Evolutionary conservation across 768 basidiomycete genomes (phyloP).

Genomic region (Cytidiella melzeri): DNA sequence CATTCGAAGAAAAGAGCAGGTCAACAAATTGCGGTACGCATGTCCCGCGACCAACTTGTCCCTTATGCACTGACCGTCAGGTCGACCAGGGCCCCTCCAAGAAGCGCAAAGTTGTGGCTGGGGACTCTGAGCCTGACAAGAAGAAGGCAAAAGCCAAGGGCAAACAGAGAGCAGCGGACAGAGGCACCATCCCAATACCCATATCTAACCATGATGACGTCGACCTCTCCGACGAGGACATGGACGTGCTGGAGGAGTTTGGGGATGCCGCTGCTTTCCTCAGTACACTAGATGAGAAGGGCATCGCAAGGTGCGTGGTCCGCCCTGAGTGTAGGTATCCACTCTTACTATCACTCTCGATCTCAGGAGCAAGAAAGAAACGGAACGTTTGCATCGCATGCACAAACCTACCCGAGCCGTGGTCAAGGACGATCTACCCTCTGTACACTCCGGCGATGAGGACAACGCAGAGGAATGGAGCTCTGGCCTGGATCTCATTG

Average conservation of each 20-base stretch:
- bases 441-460: constrained; percentile 60
- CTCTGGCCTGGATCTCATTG: constrained; percentile 34
- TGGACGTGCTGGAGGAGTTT: constrained; percentile 60
- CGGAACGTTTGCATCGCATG: constrained; percentile 59
- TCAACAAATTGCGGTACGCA: constrained; percentile 25
- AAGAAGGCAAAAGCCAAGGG: constrained; percentile 35
- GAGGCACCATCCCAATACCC: constrained; percentile 60
- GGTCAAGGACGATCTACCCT: constrained; percentile 56
- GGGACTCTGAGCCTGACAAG: constrained; percentile 16
- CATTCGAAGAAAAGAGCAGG: constrained; percentile 26
- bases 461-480: constrained; percentile 48
- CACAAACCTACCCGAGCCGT: constrained; percentile 47
- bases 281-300: constrained; percentile 62
- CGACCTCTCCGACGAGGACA: constrained; percentile 63
- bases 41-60: background rate
- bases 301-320: constrained; percentile 65
- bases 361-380: constrained; percentile 80
- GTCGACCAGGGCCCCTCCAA: constrained; percentile 41
- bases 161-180: constrained; percentile 57
- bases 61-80: background rate
- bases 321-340: constrained; percentile 2
- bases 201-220: constrained; percentile 40
- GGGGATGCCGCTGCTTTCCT: constrained; percentile 63
- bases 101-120: constrained; percentile 47
- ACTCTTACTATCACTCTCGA: background rate